Conservation (phyloP, 2,329 filamentous ascomycete species). For the Plectosphaerella sp. region DNA sequence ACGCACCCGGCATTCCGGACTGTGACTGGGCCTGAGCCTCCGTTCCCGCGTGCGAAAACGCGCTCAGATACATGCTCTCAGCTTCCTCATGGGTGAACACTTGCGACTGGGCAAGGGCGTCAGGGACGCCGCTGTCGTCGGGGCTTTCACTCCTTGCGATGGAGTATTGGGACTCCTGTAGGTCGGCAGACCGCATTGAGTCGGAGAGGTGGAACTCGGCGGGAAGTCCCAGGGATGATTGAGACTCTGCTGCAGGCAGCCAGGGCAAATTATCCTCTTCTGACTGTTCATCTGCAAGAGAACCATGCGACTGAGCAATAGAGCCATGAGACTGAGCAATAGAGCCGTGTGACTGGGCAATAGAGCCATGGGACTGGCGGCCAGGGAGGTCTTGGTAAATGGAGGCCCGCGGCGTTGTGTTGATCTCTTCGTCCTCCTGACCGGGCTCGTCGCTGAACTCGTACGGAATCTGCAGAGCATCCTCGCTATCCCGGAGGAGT, state of each 20-base stretch:
- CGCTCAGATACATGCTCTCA: slow-evolving; percentile 83
- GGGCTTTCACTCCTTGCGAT: not conserved
- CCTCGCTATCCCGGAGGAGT: slow-evolving; percentile 46
- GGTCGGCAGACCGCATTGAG: not conserved
- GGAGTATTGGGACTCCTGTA: not conserved
- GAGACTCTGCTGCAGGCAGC: not conserved
- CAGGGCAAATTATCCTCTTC: not conserved
- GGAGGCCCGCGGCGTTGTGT: slow-evolving; percentile 51
- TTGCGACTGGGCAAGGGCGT: slow-evolving; percentile 60
- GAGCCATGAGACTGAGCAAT: not conserved
- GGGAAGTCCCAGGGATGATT: not conserved
- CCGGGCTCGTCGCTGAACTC: slow-evolving; percentile 34
- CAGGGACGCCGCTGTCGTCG: slow-evolving; percentile 14
- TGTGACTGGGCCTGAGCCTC: slow-evolving; percentile 15
- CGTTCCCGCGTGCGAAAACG: slow-evolving; percentile 47
- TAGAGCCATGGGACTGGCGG: not conserved
- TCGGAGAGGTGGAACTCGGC: not conserved
- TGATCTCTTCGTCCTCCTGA: slow-evolving; percentile 27
- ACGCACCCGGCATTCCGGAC: slow-evolving; percentile 45
- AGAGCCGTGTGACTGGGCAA: not conserved
- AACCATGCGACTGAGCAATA: not conserved
- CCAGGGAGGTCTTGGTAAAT: slow-evolving; percentile 30
- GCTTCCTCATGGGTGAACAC: slow-evolving; percentile 76
- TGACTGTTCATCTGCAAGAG: not conserved
- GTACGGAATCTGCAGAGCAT: slow-evolving; percentile 53